Conservation (phyloP, 2,329 filamentous ascomycete genomes). For the Fusarium longipes region DNA sequence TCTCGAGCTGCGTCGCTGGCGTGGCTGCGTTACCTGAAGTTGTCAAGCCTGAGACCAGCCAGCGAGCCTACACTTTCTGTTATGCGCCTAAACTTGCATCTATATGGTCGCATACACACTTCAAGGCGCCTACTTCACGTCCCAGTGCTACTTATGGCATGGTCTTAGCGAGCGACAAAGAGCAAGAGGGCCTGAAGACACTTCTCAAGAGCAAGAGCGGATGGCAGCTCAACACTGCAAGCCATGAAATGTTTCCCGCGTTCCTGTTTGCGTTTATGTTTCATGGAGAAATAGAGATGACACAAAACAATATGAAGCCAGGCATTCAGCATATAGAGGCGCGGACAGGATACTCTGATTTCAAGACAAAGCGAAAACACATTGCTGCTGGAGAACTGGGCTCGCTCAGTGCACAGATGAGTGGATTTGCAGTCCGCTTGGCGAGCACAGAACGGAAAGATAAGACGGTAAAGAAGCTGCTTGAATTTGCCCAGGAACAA, state of each 20-base stretch:
- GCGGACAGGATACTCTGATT: conserved; percentile 52
- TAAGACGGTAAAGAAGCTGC: conserved; percentile 50
- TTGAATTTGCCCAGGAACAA: conserved; percentile 47
- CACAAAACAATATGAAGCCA: conserved; percentile 49
- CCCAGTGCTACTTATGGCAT: conserved; percentile 47
- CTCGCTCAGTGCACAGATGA: conserved; percentile 50
- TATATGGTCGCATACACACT: conserved; percentile 51
- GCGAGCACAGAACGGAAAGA: conserved; percentile 54
- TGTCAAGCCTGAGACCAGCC: not conserved
- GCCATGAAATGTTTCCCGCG: conserved; percentile 52
- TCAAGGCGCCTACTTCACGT: conserved; percentile 13
- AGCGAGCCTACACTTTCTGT: conserved; percentile 49
- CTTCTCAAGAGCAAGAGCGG: conserved; percentile 40
- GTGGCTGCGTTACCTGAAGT: conserved; percentile 44
- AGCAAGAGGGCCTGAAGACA: conserved; percentile 40
- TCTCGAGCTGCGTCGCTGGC: conserved; percentile 51
- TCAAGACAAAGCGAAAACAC: conserved; percentile 45
- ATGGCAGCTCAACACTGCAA: conserved; percentile 47
- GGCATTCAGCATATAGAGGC: conserved; percentile 51
- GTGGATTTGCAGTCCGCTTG: conserved; percentile 51
- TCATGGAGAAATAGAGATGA: conserved; percentile 49
- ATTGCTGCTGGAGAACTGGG: conserved; percentile 48
- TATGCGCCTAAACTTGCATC: conserved; percentile 55
- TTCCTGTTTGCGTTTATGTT: conserved; percentile 51
- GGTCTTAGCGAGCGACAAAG: conserved; percentile 46